phyloP scores from a whole-genome alignment of 2,329 filamentous ascomycete species.

The Colletotrichum tabaci region DNA sequence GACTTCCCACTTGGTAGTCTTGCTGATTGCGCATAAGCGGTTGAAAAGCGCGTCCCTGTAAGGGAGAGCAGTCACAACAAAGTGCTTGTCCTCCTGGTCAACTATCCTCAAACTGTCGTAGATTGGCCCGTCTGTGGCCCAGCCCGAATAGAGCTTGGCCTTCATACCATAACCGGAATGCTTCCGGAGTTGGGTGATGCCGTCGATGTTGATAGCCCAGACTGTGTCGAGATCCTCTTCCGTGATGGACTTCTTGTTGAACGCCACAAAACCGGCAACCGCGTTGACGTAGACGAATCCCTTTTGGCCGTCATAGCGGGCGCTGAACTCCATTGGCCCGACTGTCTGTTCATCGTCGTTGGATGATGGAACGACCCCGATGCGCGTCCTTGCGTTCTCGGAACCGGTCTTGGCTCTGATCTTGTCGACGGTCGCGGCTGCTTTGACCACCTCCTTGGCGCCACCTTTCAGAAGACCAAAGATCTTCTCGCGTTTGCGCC shows the following conservation, averaged over 20 bases:
- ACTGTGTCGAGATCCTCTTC: slow-evolving; percentile 8
- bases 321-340: slow-evolving; percentile 25
- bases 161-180: slow-evolving; percentile 30
- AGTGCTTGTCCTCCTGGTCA: not conserved
- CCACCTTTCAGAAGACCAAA: slow-evolving; percentile 31
- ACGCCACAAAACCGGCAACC: slow-evolving; percentile 1
- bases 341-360: not conserved
- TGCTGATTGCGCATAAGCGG: not conserved
- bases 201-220: slow-evolving; percentile 8
- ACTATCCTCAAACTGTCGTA: slow-evolving; percentile 18
- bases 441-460: slow-evolving; percentile 25
- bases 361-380: not conserved
- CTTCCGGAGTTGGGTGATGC: slow-evolving; percentile 19
- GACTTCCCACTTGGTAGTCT: not conserved
- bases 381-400: slow-evolving; percentile 12
- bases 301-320: slow-evolving; percentile 4
- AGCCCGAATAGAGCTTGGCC: slow-evolving; percentile 20
- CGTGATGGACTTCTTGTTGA: slow-evolving; percentile 5
- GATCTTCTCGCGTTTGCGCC: slow-evolving; percentile 21
- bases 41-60: slow-evolving; percentile 7
- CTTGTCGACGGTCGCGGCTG: slow-evolving; percentile 22
- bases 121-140: slow-evolving; percentile 20
- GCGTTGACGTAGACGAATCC: slow-evolving; percentile 23
- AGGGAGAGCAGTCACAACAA: not conserved
- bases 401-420: slow-evolving; percentile 26